These are phyloP conservation scores for Pseudogymnoascus sp. DNA, from an alignment of 2,329 filamentous ascomycete genomes.

Conservation along the genomic window DNA sequence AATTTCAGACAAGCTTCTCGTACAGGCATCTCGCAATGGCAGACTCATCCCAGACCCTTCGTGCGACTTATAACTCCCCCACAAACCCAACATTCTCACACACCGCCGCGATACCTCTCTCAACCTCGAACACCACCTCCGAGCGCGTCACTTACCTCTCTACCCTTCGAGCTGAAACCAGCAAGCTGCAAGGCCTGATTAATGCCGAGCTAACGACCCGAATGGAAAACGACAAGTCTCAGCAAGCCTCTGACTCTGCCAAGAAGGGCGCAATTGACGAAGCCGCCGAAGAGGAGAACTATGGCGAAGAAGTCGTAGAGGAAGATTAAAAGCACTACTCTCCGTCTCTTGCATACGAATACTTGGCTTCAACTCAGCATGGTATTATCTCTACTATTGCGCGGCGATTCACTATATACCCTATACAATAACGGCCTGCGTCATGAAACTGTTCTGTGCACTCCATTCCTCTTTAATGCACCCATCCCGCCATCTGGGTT, in stretches of 20 bases:
- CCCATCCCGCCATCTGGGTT: neutral
- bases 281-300: constrained; percentile 64
- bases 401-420: neutral
- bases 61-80: constrained; percentile 49
- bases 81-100: constrained; percentile 41
- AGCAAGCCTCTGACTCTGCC: constrained; percentile 31
- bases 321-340: constrained; percentile 44
- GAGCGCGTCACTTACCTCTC: constrained; percentile 54
- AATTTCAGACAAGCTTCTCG: neutral
- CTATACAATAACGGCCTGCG: constrained; percentile 7
- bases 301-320: constrained; percentile 72
- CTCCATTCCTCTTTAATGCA: neutral
- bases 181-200: constrained; percentile 55
- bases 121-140: constrained; percentile 31
- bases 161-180: constrained; percentile 50
- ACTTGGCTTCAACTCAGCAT: neutral
- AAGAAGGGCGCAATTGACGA: constrained; percentile 42
- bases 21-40: neutral
- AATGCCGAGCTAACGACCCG: constrained; percentile 65
- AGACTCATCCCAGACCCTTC: constrained; percentile 28
- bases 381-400: neutral
- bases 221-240: constrained; percentile 66
- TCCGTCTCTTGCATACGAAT: neutral
- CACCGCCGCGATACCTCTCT: constrained; percentile 32
- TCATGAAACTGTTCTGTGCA: constrained; percentile 2